Evolutionary conservation across 2,329 filamentous ascomycete genomes (phyloP).

Genomic region (Fusarium poae): DNA sequence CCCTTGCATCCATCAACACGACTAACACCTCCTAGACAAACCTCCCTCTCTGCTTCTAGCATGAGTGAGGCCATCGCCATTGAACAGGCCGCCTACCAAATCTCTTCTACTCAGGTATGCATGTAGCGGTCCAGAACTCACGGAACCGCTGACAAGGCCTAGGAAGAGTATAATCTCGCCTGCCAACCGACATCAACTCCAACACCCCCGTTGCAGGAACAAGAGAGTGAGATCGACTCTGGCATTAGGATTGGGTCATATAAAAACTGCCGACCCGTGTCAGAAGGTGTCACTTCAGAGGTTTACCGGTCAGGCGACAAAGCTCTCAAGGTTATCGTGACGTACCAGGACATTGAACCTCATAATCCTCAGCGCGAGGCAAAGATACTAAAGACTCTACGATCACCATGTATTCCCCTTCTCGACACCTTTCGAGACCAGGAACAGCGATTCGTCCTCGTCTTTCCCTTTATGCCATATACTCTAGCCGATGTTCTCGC

Average conservation of each 20-base stretch:
- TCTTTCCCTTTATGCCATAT: constrained; percentile 85
- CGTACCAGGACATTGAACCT: constrained; percentile 78
- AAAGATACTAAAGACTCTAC: constrained; percentile 74
- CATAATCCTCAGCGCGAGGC: constrained; percentile 87
- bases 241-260: constrained; percentile 68
- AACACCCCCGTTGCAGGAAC: constrained; percentile 7
- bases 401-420: constrained; percentile 72
- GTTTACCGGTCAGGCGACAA: constrained; percentile 77
- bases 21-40: constrained; percentile 48
- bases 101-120: constrained; percentile 69
- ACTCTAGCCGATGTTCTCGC: constrained; percentile 78
- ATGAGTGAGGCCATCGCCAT: constrained; percentile 68
- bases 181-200: constrained; percentile 50
- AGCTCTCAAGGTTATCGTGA: constrained; percentile 88
- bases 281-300: constrained; percentile 81
- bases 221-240: constrained; percentile 28
- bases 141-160: constrained; percentile 44
- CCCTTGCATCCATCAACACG: background rate
- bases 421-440: constrained; percentile 80
- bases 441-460: constrained; percentile 78
- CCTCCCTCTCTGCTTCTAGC: constrained; percentile 48
- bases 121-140: constrained; percentile 33
- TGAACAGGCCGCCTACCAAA: constrained; percentile 74
- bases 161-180: constrained; percentile 71
- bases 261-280: constrained; percentile 65